phyloP scores from a whole-genome alignment of 2,329 filamentous ascomycete genomes.

The Ramularia endophylla region DNA sequence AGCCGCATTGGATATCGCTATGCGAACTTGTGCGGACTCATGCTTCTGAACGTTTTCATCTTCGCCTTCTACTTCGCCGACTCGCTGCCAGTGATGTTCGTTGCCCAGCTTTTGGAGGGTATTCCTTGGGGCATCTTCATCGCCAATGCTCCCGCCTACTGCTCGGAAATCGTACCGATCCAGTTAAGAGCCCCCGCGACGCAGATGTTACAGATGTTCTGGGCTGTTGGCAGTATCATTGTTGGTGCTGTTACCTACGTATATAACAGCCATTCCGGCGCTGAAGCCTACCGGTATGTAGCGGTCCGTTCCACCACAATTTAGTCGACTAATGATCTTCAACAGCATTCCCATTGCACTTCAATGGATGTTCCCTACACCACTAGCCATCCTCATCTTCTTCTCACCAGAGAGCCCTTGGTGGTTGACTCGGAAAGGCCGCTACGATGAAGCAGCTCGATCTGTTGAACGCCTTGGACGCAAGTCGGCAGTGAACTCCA shows the following conservation, averaged over 20 bases:
- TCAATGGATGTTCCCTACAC: conserved; percentile 55
- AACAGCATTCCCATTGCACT: conserved; percentile 49
- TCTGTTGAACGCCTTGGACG: conserved; percentile 47
- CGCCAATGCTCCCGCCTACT: conserved; percentile 59
- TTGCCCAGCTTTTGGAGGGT: conserved; percentile 54
- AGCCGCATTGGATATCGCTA: conserved; percentile 55
- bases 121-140: conserved; percentile 63
- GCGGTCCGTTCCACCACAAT: conserved; percentile 9
- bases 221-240: conserved; percentile 57
- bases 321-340: conserved; percentile 28
- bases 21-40: conserved; percentile 51
- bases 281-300: conserved; percentile 40
- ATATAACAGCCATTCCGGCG: conserved; percentile 39
- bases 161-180: conserved; percentile 56
- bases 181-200: conserved; percentile 52
- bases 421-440: conserved; percentile 50
- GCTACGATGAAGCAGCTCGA: conserved; percentile 40
- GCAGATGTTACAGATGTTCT: conserved; percentile 61
- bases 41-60: conserved; percentile 54
- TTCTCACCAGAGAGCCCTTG: conserved; percentile 48
- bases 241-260: conserved; percentile 52
- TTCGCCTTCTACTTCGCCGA: conserved; percentile 54
- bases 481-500: conserved; percentile 33
- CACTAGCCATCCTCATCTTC: conserved; percentile 48
- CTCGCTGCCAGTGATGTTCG: conserved; percentile 43